Conservation (phyloP, 2,329 filamentous ascomycete genomes). For the Fusarium sp. region DNA sequence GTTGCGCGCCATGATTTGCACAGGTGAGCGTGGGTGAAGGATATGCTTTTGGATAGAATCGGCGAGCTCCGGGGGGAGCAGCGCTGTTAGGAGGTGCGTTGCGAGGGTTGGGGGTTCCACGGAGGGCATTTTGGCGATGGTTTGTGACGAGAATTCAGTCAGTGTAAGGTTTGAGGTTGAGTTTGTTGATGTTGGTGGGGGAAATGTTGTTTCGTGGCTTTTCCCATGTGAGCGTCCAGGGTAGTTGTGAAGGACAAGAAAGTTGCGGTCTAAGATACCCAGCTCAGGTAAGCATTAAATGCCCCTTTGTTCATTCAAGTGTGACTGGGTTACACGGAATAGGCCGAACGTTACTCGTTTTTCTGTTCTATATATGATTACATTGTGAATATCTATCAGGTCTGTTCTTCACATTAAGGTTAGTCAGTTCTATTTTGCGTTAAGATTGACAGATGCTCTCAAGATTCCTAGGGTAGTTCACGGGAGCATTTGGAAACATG, state of each 20-base stretch:
- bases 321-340: neutral
- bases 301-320: conserved; percentile 7
- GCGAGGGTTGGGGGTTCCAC: conserved; percentile 51
- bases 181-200: conserved; percentile 15
- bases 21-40: conserved; percentile 59
- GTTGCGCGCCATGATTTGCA: conserved; percentile 57
- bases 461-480: neutral
- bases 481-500: neutral
- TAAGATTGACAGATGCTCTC: neutral
- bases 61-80: conserved; percentile 61
- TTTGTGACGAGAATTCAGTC: neutral
- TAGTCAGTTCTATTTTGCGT: neutral
- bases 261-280: conserved; percentile 33
- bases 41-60: conserved; percentile 61
- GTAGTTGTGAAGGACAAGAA: conserved; percentile 27
- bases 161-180: conserved; percentile 12
- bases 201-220: conserved; percentile 33
- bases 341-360: neutral
- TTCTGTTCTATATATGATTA: neutral
- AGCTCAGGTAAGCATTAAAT: conserved; percentile 7
- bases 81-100: conserved; percentile 53
- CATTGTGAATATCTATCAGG: neutral
- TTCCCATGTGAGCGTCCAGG: conserved; percentile 27
- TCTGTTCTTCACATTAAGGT: neutral
- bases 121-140: conserved; percentile 23